Conservation (phyloP, 331 rosid species). For the Stylosanthes scabra region DNA sequence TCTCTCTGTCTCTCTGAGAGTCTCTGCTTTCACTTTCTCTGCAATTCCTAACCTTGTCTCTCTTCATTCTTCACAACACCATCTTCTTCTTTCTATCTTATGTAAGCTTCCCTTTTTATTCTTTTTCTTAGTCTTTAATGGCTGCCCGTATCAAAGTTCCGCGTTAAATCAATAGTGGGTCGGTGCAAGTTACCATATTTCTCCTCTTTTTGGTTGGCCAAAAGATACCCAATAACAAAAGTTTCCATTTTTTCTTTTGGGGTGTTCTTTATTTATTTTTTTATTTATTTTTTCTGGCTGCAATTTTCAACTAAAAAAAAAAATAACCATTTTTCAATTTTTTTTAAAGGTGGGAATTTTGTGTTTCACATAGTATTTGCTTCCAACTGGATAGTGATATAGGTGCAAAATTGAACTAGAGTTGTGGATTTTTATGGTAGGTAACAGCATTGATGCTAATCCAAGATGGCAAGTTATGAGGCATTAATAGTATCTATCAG, state of each 20-base stretch:
- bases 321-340: neutral
- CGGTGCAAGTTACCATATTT: conserved; percentile 68
- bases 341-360: neutral
- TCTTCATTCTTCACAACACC: neutral
- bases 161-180: conserved; percentile 54
- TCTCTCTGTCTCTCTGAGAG: too few relatives aligned
- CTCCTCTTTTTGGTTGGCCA: conserved; percentile 59
- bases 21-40: conserved; percentile 37
- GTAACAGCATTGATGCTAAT: conserved; percentile 28
- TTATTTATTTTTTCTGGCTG: conserved; percentile 32
- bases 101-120: neutral
- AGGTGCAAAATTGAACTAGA: conserved; percentile 17
- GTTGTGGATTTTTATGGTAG: conserved; percentile 30
- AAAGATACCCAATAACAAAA: conserved; percentile 53
- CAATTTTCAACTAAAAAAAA: conserved; percentile 5
- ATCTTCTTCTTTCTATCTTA: neutral
- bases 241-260: conserved; percentile 30
- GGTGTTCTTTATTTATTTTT: conserved; percentile 22
- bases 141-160: conserved; percentile 60
- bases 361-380: conserved; percentile 24
- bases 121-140: conserved; percentile 74
- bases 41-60: conserved; percentile 10
- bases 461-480: conserved; percentile 39
- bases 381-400: conserved; percentile 13
- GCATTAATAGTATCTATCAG: conserved; percentile 33